Evolutionary conservation across 2,329 filamentous ascomycete species (phyloP), one percentile per base, ranked within the genome.

Genomic region (Gaeumannomyces tritici): DNA sequence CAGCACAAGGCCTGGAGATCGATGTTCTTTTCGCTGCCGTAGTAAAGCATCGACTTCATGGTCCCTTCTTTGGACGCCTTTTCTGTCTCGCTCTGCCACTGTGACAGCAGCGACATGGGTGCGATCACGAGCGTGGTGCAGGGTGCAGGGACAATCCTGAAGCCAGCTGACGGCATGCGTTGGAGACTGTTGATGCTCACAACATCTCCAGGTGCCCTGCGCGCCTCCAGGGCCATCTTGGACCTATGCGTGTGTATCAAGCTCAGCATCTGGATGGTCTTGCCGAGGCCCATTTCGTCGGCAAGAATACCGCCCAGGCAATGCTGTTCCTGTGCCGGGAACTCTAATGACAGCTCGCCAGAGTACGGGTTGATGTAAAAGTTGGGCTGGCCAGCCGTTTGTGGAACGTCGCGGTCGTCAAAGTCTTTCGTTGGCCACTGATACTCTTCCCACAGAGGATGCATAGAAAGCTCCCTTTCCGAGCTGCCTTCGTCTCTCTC

Each of bases 341-440:
- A 99, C 7, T 96, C 87, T 0, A 98, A 79, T 2, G 92, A 96
- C 61, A 99, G 78, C 68, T 98, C 93, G 11, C 95, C 95, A 8
- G 93, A 97, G 73, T 99, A 99, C 0, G 93, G 93, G 69, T 99
- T 99, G 69, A 98, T 89, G 68, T 97, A 99, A 70, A 99, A 99
- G 64, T 83, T 85, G 9, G 84, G 74, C 67, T 92, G 86, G 3
- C 82, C 84, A 12, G 84, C 77, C 9, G 95, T 80, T 24, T 72
- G 70, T 0, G 89, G 87, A 13, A 97, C 71, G 6, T 89, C 84
- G 55, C 89, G 85, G 67, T 95, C 93, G 67, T 98, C 90, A 51
- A 89, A 87, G 74, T 99, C 95, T 71, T 93, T 92, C 0, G 79
- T 78, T 0, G 95, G 95, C 92, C 93, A 99, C 2, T 77, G 73